Base-by-base conservation (phyloP, 2,329 filamentous ascomycete genomes). In the Pochonia chlamydosporia region DNA sequence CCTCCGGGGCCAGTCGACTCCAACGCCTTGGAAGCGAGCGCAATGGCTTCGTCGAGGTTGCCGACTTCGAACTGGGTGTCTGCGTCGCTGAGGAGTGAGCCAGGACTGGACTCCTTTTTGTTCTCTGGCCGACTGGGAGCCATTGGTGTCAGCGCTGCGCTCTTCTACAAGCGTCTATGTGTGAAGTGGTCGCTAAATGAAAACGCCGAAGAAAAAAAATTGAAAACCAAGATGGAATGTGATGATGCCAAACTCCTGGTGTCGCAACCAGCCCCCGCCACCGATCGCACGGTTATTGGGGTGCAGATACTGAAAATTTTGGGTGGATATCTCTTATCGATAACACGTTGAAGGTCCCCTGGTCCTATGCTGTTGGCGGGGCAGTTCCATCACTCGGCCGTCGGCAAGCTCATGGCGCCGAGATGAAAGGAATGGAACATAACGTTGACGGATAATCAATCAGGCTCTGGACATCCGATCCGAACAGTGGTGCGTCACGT, bases 21-120 rank as follows among this genome's bases (percentile, higher is more conserved):
- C 30, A 75, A 68, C 3, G 74, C 75, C 23, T 65, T 57, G 26
- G 65, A 58, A 4, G 74, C 75, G 13, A 72, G 60, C 5, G 54
- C 40, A 41, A 65, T 61, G 46, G 70, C 70, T 42, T 64, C 65
- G 33, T 72, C 66, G 45, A 72, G 48, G 47, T 70, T 69, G 41
- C 70, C 69, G 9, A 70, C 66, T 49, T 66, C 63, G 33, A 72
- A 62, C 40, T 71, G 67, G 21, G 67, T 68, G 25, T 67, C 65
- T 28, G 70, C 70, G 46, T 71, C 68, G 49, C 57, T 52, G 49
- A 73, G 59, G 18, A 65, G 55, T 9, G 58, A 58, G 54, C 49
- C 59, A 53, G 53, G 57, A 21, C 51, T 58, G 31, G 53, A 52
- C 36, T 56, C 58, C 46, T 65, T 68, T 54, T 66, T 70, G 52